Percentiles rank a stretch among this genome's conserved stretches.
Conservation (phyloP, 2,329 filamentous ascomycete genomes). For the Diplodia sapinea region DNA sequence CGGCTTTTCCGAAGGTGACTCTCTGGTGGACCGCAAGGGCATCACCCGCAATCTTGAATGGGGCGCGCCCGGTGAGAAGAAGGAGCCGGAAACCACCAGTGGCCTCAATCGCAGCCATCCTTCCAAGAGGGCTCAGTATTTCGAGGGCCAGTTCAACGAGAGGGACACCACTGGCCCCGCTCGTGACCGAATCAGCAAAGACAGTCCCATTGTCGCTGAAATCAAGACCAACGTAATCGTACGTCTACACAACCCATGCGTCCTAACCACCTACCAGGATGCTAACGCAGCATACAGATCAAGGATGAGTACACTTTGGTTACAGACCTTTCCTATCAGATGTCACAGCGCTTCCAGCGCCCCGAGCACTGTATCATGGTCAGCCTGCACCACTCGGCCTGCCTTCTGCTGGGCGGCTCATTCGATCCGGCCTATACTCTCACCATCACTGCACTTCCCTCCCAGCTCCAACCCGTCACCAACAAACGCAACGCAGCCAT, state of each 20-base stretch:
- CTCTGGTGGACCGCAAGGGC: constrained; percentile 32
- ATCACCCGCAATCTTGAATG: constrained; percentile 35
- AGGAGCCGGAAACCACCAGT: constrained; percentile 27
- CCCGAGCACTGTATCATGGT: constrained; percentile 76
- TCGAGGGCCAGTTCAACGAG: constrained; percentile 48
- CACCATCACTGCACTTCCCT: constrained; percentile 72
- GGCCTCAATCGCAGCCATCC: constrained; percentile 33
- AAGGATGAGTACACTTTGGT: constrained; percentile 77
- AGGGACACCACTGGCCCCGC: constrained; percentile 44
- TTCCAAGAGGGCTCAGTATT: constrained; percentile 46
- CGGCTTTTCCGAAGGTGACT: constrained; percentile 34
- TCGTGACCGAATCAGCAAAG: constrained; percentile 51
- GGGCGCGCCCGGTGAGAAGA: constrained; percentile 37
- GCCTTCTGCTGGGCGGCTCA: constrained; percentile 74
- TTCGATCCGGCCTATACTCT: constrained; percentile 82
- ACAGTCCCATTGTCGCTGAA: constrained; percentile 56
- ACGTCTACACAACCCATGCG: constrained; percentile 37
- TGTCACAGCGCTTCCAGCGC: constrained; percentile 77
- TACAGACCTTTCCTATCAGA: constrained; percentile 72
- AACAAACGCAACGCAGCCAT: constrained; percentile 83
- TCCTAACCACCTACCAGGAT: neutral
- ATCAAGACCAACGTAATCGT: constrained; percentile 59
- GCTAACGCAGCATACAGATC: constrained; percentile 59
- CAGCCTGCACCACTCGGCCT: constrained; percentile 74
- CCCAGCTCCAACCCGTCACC: constrained; percentile 71